These are phyloP conservation scores for Wickerhamiella sergipiensis DNA, from an alignment of 805 yeast genomes.

Conservation along the genomic window DNA sequence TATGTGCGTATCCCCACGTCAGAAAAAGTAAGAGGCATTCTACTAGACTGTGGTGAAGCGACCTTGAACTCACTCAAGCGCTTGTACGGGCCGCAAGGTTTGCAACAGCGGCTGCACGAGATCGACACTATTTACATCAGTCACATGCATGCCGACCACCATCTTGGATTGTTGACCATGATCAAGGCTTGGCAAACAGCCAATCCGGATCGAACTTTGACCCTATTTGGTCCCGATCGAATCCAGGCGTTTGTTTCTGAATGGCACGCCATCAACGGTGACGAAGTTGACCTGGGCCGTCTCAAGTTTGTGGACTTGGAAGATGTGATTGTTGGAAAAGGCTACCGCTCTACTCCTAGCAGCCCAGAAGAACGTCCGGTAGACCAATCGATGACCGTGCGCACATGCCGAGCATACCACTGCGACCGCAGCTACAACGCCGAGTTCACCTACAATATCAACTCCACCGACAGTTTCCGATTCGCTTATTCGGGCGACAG, in stretches of 20 bases:
- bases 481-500: constrained; percentile 92
- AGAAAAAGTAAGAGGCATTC: constrained; percentile 26
- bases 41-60: constrained; percentile 94
- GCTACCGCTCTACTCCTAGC: constrained; percentile 6
- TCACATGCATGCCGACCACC: constrained; percentile 96
- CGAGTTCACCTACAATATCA: constrained; percentile 30
- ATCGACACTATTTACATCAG: constrained; percentile 56
- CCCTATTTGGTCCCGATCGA: constrained; percentile 63
- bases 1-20: constrained; percentile 51
- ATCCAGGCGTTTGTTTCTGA: constrained; percentile 54
- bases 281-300: constrained; percentile 25
- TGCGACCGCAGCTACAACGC: constrained; percentile 72
- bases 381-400: not conserved
- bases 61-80: constrained; percentile 63
- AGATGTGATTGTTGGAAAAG: constrained; percentile 33
- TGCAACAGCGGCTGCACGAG: constrained; percentile 39
- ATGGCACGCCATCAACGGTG: constrained; percentile 32
- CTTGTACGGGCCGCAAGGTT: constrained; percentile 37
- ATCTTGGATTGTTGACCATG: constrained; percentile 64
- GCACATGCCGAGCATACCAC: constrained; percentile 68
- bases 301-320: constrained; percentile 48
- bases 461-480: constrained; percentile 32
- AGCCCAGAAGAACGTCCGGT: not conserved
- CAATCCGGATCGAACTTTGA: constrained; percentile 24
- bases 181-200: constrained; percentile 46